Conservation (phyloP, 768 basidiomycete species). For the Mycena amicta region DNA sequence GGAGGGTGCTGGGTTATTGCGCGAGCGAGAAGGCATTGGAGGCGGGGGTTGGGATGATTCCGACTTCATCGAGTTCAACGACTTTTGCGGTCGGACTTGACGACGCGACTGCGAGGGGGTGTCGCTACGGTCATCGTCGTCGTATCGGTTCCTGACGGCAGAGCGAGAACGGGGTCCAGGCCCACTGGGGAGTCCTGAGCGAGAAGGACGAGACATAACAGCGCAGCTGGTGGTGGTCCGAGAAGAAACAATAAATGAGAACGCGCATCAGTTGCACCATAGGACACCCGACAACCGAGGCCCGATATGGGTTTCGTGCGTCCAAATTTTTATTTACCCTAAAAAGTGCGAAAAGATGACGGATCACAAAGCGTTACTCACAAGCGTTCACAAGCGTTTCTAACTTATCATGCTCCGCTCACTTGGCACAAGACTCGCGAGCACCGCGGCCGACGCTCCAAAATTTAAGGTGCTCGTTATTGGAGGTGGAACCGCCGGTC, state of each 20-base stretch:
- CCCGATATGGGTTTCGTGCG: too few species aligned
- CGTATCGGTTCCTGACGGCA: conserved; percentile 12
- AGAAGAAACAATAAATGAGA: too few species aligned
- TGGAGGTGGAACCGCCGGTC: conserved; percentile 83
- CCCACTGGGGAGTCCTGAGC: conserved; percentile 39
- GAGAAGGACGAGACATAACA: conserved; percentile 27
- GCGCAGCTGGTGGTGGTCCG: conserved; percentile 27
- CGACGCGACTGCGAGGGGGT: conserved; percentile 17
- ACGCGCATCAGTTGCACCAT: too few species aligned
- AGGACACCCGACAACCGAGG: too few species aligned
- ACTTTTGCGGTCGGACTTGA: conserved; percentile 28
- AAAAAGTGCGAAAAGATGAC: too few species aligned
- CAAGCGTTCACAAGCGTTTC: too few species aligned
- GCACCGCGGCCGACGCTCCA: conserved; percentile 37
- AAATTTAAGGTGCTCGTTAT: conserved; percentile 86
- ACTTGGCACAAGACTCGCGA: conserved; percentile 15
- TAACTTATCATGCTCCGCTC: conserved; percentile 6
- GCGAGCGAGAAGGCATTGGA: conserved; percentile 20
- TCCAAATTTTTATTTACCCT: too few species aligned
- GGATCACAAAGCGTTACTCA: too few species aligned
- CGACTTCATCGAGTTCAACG: conserved; percentile 20
- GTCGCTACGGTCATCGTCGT: conserved; percentile 7
- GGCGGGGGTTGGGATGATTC: conserved; percentile 2
- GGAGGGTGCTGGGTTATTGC: too few species aligned
- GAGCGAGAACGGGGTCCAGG: conserved; percentile 44